A percentile compares a stretch with the other conserved stretches of the same genome.
These are phyloP conservation scores for Dactylellina haptotyla DNA, from an alignment of 2,329 filamentous ascomycete genomes.

Conservation along the genomic window DNA sequence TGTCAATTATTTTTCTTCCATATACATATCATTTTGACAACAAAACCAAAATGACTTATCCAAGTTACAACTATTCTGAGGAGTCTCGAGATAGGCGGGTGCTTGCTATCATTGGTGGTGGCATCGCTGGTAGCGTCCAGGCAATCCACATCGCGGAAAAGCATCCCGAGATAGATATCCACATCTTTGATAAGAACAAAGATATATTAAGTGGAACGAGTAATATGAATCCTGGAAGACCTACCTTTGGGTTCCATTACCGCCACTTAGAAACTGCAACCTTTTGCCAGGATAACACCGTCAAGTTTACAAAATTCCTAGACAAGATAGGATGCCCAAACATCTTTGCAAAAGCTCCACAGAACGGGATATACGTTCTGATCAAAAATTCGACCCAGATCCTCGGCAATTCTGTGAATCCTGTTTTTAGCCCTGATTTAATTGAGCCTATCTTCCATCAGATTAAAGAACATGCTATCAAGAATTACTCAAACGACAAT, in stretches of 20 bases:
- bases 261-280: slow-evolving; percentile 24
- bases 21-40: background rate
- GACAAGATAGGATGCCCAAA: slow-evolving; percentile 23
- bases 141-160: slow-evolving; percentile 31
- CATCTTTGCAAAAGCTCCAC: slow-evolving; percentile 33
- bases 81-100: slow-evolving; percentile 13
- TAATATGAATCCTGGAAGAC: slow-evolving; percentile 32
- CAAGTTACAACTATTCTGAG: background rate
- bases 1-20: too few relatives aligned
- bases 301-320: slow-evolving; percentile 37
- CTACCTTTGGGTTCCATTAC: slow-evolving; percentile 37
- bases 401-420: slow-evolving; percentile 10
- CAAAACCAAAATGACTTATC: slow-evolving; percentile 34
- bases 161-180: slow-evolving; percentile 22
- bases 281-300: slow-evolving; percentile 35
- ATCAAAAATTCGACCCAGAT: slow-evolving; percentile 18
- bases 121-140: slow-evolving; percentile 32
- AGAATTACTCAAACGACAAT: slow-evolving; percentile 28
- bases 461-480: slow-evolving; percentile 23
- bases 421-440: slow-evolving; percentile 18
- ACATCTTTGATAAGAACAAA: slow-evolving; percentile 34
- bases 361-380: slow-evolving; percentile 24
- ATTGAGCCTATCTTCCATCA: slow-evolving; percentile 29
- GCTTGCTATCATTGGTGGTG: slow-evolving; percentile 29
- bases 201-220: slow-evolving; percentile 23